Evolutionary conservation across 805 yeast genomes (phyloP).

Genomic region (Tanozyma kutaoensis): DNA sequence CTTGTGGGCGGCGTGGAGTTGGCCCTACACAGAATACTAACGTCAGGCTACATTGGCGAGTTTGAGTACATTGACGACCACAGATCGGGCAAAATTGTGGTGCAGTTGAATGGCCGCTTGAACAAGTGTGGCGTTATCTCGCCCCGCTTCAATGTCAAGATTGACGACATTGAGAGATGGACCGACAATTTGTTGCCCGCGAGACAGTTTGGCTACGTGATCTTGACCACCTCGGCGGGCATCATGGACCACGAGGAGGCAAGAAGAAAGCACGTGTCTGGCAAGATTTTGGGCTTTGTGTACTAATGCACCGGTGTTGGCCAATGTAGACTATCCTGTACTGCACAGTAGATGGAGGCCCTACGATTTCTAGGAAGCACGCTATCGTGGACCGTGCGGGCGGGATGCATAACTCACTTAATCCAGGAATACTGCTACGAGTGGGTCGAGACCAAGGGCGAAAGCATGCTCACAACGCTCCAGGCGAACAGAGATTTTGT

Average conservation of each 20-base stretch:
- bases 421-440: constrained; percentile 56
- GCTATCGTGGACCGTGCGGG: constrained; percentile 39
- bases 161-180: constrained; percentile 95
- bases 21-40: too few species aligned
- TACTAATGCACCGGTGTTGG: too few species aligned
- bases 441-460: constrained; percentile 77
- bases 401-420: constrained; percentile 56
- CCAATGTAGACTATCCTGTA: too few species aligned
- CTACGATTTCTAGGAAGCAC: constrained; percentile 16
- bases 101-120: constrained; percentile 93
- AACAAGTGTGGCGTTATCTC: constrained; percentile 98
- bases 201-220: constrained; percentile 97
- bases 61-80: constrained; percentile 97
- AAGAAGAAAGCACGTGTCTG: constrained; percentile 98
- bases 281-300: constrained; percentile 96
- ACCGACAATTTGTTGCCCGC: constrained; percentile 97
- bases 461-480: constrained; percentile 89
- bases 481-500: constrained; percentile 66
- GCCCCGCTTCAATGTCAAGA: constrained; percentile 96
- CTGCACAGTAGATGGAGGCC: too few species aligned
- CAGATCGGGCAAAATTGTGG: constrained; percentile 97
- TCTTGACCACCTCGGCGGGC: constrained; percentile 98
- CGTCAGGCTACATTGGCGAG: constrained; percentile 77
- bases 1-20: too few species aligned
- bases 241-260: constrained; percentile 99